Evolutionary conservation across 2,329 filamentous ascomycete species (phyloP).

Genomic region (Tolypocladium tundrense): DNA sequence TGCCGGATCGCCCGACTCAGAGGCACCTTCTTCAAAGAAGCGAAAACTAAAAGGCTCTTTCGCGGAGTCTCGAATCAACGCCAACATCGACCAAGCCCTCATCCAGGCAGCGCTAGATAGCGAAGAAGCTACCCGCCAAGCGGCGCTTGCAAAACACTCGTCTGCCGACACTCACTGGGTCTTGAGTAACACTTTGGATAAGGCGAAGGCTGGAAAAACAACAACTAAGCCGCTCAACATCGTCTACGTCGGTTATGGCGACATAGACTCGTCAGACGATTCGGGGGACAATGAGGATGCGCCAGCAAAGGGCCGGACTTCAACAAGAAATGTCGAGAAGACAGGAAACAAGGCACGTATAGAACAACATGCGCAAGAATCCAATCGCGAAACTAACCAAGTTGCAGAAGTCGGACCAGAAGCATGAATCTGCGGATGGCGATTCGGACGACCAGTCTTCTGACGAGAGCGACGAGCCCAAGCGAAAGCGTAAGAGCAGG

Average conservation of each 20-base stretch:
- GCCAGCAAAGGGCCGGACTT: slow-evolving; percentile 23
- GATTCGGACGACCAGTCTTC: slow-evolving; percentile 17
- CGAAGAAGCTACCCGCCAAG: slow-evolving; percentile 55
- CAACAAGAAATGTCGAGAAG: slow-evolving; percentile 19
- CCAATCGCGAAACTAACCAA: slow-evolving; percentile 2
- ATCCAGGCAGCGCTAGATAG: slow-evolving; percentile 54
- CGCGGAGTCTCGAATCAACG: slow-evolving; percentile 25
- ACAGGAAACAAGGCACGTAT: slow-evolving; percentile 16
- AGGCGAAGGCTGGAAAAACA: slow-evolving; percentile 14
- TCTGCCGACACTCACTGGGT: slow-evolving; percentile 69
- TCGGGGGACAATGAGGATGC: slow-evolving; percentile 23
- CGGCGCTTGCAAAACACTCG: slow-evolving; percentile 50
- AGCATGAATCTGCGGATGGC: slow-evolving; percentile 7
- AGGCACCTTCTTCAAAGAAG: slow-evolving; percentile 50
- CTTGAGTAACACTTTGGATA: slow-evolving; percentile 37
- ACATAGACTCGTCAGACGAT: slow-evolving; percentile 33
- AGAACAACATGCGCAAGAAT: slow-evolving; percentile 7
- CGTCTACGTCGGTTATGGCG: slow-evolving; percentile 46
- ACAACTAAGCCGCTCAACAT: slow-evolving; percentile 39
- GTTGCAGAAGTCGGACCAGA: neutral
- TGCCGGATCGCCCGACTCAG: slow-evolving; percentile 33
- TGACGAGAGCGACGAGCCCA: slow-evolving; percentile 12
- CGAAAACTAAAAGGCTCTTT: slow-evolving; percentile 37
- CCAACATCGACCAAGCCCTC: slow-evolving; percentile 44
- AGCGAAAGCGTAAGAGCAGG: slow-evolving; percentile 15